Evolutionary conservation across 257 asterid species (phyloP), one percentile per base, ranked within the genome.

Genomic region (Lycium barbarum): DNA sequence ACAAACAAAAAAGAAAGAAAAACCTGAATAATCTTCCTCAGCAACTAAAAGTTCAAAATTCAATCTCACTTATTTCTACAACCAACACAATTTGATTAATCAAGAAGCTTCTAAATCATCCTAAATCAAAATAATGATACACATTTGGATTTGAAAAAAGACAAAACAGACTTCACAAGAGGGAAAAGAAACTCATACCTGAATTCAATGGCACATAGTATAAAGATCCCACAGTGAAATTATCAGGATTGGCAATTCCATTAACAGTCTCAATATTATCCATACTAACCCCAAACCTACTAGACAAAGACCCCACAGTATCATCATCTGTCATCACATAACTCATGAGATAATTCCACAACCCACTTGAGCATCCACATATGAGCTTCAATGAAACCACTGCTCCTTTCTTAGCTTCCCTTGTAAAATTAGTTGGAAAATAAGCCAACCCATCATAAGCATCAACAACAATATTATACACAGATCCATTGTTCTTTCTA

Each of bases 211-310:
- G 98, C 81, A 96, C 91, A 59, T 93, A 93, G 85, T 95, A 96
- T 78, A 96, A 94, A 81, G 88, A 91, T 43, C 99, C 96, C 80
- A 89, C 92, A 65, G 98, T 93, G 35, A 96, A 89, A 93, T 95
- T 96, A 91, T 93, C 97, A 81, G 99, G 97, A 90, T 92, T 88
- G 35, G 88, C 72, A 84, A 96, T 91, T 88, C 94, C 96, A 87
- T 96, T 96, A n/a, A 89, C 91, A 71, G 81, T 78, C 90, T 87
- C 99, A 86, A 95, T 96, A 90, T 92, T 93, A 87, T 91, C 98
- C 99, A 96, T 96, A 83, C 99, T 96, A 84, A 96, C 98, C 62
- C 99, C 99, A 89, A 96, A 96, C 82, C 99, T 91, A 84, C 99
- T 96, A 20, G 99, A 93, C 78, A 96, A 84, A 83, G 97, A 92